phyloP scores from a whole-genome alignment of 345 rosid genomes.

The Arabis alpina region DNA sequence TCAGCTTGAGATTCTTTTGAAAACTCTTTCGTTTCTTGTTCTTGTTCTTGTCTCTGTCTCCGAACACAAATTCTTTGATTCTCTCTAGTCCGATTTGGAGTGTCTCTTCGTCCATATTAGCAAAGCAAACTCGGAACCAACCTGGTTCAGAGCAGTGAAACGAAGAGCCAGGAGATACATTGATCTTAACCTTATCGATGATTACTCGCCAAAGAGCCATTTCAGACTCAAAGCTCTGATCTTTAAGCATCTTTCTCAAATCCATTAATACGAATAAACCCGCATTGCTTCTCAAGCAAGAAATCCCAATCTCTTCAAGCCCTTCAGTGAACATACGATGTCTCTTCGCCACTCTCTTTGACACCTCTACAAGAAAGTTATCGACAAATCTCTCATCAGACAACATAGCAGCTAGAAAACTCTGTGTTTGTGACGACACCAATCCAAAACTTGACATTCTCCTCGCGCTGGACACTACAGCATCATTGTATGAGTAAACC shows the following conservation, averaged over 20 bases:
- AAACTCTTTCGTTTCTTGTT: constrained; percentile 38
- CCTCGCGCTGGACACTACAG: constrained; percentile 54
- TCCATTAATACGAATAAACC: constrained; percentile 42
- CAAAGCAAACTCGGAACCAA: constrained; percentile 45
- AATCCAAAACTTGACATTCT: constrained; percentile 66
- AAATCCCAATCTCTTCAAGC: constrained; percentile 33
- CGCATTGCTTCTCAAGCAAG: constrained; percentile 41
- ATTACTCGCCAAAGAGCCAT: constrained; percentile 35
- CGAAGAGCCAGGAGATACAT: constrained; percentile 44
- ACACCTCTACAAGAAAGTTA: constrained; percentile 24
- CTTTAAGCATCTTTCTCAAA: constrained; percentile 27
- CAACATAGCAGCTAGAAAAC: constrained; percentile 47
- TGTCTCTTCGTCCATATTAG: constrained; percentile 45
- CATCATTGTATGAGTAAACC: constrained; percentile 55
- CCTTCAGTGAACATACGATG: constrained; percentile 33
- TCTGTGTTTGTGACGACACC: constrained; percentile 62
- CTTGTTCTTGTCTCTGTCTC: constrained; percentile 28
- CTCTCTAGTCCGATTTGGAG: constrained; percentile 27
- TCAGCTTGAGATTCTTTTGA: constrained; percentile 57
- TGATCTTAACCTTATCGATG: constrained; percentile 38
- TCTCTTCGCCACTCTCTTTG: constrained; percentile 38
- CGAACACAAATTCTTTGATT: constrained; percentile 35
- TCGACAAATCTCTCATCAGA: constrained; percentile 34
- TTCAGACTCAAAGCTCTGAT: constrained; percentile 29
- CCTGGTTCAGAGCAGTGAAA: constrained; percentile 46